These are phyloP conservation scores for Myriosclerotinia curreyana DNA, from an alignment of 2,329 filamentous ascomycete genomes.

Conservation along the genomic window DNA sequence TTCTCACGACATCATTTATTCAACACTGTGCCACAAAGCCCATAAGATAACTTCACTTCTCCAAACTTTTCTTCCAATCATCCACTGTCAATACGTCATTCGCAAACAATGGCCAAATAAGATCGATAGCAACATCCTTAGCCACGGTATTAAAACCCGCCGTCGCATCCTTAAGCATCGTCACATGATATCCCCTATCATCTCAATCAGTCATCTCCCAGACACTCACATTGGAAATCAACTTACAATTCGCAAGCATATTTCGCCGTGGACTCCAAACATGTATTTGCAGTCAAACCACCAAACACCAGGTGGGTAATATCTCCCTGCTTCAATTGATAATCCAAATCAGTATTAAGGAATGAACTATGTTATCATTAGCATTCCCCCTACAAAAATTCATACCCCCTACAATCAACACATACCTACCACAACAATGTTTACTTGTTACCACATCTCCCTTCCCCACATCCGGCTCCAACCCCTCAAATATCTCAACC, in stretches of 20 bases:
- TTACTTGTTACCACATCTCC: conserved; percentile 39
- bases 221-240: neutral
- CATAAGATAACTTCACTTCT: neutral
- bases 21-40: no score
- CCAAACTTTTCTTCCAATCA: conserved; percentile 31
- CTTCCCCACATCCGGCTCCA: conserved; percentile 36
- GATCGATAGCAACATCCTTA: conserved; percentile 32
- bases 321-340: conserved; percentile 39
- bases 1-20: neutral
- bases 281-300: conserved; percentile 39
- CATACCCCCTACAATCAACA: neutral
- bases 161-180: conserved; percentile 35
- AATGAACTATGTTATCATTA: conserved; percentile 33
- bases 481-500: conserved; percentile 36
- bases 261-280: conserved; percentile 41
- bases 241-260: conserved; percentile 38
- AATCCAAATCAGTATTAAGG: conserved; percentile 41
- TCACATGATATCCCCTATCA: conserved; percentile 35
- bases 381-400: no score
- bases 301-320: conserved; percentile 39
- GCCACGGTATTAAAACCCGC: conserved; percentile 32
- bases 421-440: conserved; percentile 39
- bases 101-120: conserved; percentile 36
- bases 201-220: neutral
- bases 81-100: conserved; percentile 32